Evolutionary conservation across 2,329 filamentous ascomycete species (phyloP).

Genomic region (Blumeria graminis): DNA sequence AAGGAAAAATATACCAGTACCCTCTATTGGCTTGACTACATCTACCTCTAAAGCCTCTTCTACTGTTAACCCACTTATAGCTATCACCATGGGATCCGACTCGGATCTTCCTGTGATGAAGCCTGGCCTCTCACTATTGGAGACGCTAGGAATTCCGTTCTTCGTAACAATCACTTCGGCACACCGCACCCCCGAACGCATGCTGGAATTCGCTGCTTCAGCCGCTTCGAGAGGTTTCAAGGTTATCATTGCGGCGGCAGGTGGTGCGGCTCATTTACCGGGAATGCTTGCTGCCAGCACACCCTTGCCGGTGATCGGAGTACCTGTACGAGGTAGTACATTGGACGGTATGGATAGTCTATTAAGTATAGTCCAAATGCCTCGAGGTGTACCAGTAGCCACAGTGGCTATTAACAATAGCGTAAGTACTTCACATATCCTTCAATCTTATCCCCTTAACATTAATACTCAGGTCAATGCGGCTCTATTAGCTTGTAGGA

Average conservation of each 20-base stretch:
- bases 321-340: conserved; percentile 50
- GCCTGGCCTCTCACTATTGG: conserved; percentile 24
- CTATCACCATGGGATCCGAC: conserved; percentile 62
- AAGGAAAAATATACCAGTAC: too few relatives aligned
- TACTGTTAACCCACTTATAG: conserved; percentile 29
- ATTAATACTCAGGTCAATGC: conserved; percentile 25
- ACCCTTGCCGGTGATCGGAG: conserved; percentile 49
- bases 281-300: conserved; percentile 56
- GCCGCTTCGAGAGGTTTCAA: conserved; percentile 11
- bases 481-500: conserved; percentile 43
- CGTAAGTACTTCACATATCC: conserved; percentile 16
- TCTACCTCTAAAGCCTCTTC: not conserved
- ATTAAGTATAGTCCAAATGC: conserved; percentile 57
- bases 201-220: conserved; percentile 34
- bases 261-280: conserved; percentile 49
- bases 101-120: conserved; percentile 51
- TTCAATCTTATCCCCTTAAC: not conserved
- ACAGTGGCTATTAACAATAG: conserved; percentile 64
- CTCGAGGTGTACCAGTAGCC: conserved; percentile 44
- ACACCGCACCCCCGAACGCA: conserved; percentile 46
- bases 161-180: conserved; percentile 57
- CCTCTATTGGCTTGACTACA: too few relatives aligned
- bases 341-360: conserved; percentile 50
- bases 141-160: conserved; percentile 45
- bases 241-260: conserved; percentile 31